A percentile compares a stretch with the other conserved stretches of the same genome.
These are phyloP conservation scores for Cryptococcus sp. DNA, from an alignment of 1,284 basidiomycete species.

Conservation along the genomic window DNA sequence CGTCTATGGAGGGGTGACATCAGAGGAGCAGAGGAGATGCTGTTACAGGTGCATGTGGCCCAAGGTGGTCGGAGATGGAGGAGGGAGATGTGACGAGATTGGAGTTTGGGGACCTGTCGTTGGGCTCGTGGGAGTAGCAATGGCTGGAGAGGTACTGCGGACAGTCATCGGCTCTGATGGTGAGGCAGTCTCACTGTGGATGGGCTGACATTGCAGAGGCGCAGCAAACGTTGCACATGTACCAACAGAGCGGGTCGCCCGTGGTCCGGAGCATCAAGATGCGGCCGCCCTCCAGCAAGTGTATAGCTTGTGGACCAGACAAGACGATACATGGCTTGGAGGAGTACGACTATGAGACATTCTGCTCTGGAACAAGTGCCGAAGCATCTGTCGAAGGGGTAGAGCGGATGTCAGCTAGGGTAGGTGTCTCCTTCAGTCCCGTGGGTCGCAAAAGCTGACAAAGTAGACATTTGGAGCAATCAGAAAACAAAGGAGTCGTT, in stretches of 20 bases:
- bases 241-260: slow-evolving; percentile 41
- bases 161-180: slow-evolving; percentile 67
- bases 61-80: slow-evolving; percentile 57
- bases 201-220: slow-evolving; percentile 9
- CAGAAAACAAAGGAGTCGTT: neutral
- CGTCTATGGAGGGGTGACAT: slow-evolving; percentile 52
- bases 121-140: slow-evolving; percentile 83
- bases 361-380: slow-evolving; percentile 56
- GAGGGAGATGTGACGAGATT: slow-evolving; percentile 78
- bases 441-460: neutral
- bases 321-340: slow-evolving; percentile 27
- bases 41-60: slow-evolving; percentile 97
- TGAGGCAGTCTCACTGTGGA: slow-evolving; percentile 41
- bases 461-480: slow-evolving; percentile 16
- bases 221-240: slow-evolving; percentile 24
- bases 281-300: slow-evolving; percentile 51
- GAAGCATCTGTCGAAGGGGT: slow-evolving; percentile 35
- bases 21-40: slow-evolving; percentile 55
- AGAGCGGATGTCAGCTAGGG: slow-evolving; percentile 26
- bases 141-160: slow-evolving; percentile 86
- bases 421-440: slow-evolving; percentile 5
- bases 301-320: slow-evolving; percentile 33
- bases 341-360: slow-evolving; percentile 62
- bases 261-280: slow-evolving; percentile 80
- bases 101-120: slow-evolving; percentile 88